These are phyloP conservation scores for Peniophora sp. DNA, from an alignment of 1,284 basidiomycete species.

Conservation along the genomic window DNA sequence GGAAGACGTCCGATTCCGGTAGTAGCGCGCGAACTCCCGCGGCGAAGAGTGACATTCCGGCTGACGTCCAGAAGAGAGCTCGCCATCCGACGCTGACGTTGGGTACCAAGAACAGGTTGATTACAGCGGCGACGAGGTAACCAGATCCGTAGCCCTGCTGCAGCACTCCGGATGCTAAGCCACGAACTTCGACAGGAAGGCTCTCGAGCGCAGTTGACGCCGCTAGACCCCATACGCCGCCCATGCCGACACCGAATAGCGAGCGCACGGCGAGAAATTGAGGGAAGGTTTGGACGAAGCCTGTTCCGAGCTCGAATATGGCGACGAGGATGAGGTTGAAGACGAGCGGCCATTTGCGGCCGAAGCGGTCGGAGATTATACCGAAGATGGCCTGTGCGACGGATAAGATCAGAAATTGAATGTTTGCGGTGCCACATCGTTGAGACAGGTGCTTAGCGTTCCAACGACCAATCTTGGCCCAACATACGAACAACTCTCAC, in stretches of 20 bases:
- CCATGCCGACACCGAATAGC: conserved; percentile 86
- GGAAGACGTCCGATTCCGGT: conserved; percentile 80
- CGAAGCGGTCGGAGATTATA: conserved; percentile 76
- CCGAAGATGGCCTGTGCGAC: conserved; percentile 61
- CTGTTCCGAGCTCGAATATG: conserved; percentile 70
- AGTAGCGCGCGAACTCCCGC: conserved; percentile 63
- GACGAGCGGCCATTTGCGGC: conserved; percentile 90
- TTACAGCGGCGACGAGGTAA: conserved; percentile 45
- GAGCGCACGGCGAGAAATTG: conserved; percentile 70
- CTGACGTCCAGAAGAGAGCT: conserved; percentile 59
- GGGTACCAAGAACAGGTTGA: conserved; percentile 73
- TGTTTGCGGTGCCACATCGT: too few species aligned
- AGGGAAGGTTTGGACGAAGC: conserved; percentile 61
- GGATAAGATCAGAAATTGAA: background rate
- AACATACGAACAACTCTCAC: too few species aligned
- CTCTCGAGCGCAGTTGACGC: conserved; percentile 82
- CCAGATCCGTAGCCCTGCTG: conserved; percentile 63
- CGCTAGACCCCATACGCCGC: conserved; percentile 75
- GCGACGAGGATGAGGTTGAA: conserved; percentile 66
- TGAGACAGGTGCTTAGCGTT: too few species aligned
- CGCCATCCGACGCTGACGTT: conserved; percentile 46
- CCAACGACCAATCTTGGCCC: too few species aligned
- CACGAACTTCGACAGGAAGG: conserved; percentile 81
- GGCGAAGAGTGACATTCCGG: conserved; percentile 70
- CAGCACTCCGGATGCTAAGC: conserved; percentile 77